Conservation (phyloP, 2,329 filamentous ascomycete species). For the Clarireedia hainanense region DNA sequence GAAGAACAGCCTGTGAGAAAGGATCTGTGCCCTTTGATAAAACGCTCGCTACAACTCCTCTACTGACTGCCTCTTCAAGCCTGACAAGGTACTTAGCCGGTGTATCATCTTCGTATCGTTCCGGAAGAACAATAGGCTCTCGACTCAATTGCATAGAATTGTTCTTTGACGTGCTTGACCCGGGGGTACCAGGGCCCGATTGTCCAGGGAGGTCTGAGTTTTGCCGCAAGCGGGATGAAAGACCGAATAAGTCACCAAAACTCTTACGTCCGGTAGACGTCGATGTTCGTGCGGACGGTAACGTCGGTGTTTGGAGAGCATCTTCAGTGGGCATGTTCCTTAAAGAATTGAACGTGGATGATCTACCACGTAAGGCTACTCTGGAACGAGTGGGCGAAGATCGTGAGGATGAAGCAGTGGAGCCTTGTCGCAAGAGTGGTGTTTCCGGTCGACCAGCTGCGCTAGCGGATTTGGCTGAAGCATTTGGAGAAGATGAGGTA, state of each 20-base stretch:
- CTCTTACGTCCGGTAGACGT: conserved; percentile 89
- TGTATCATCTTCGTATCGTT: conserved; percentile 79
- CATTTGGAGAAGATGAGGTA: conserved; percentile 11
- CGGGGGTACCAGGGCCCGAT: conserved; percentile 63
- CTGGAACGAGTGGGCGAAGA: conserved; percentile 60
- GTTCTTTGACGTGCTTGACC: conserved; percentile 64
- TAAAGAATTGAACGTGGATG: conserved; percentile 83
- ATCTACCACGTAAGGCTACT: conserved; percentile 62
- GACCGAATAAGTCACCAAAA: conserved; percentile 78
- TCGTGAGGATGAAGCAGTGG: conserved; percentile 50
- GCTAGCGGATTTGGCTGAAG: conserved; percentile 19
- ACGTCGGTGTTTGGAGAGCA: conserved; percentile 55
- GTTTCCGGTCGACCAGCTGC: conserved; percentile 33
- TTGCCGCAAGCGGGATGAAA: conserved; percentile 69
- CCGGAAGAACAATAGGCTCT: conserved; percentile 57
- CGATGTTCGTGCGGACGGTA: conserved; percentile 55
- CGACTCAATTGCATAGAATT: conserved; percentile 74
- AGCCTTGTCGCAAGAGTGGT: conserved; percentile 49
- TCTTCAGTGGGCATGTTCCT: conserved; percentile 65
- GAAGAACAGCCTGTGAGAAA: conserved; percentile 74
- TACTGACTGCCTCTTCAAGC: conserved; percentile 71
- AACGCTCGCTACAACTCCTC: conserved; percentile 75
- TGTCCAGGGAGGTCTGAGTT: conserved; percentile 68
- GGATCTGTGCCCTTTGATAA: conserved; percentile 79
- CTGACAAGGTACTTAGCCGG: conserved; percentile 82